phyloP scores from a whole-genome alignment of 768 basidiomycete species.

The Lactifluus rugatus region DNA sequence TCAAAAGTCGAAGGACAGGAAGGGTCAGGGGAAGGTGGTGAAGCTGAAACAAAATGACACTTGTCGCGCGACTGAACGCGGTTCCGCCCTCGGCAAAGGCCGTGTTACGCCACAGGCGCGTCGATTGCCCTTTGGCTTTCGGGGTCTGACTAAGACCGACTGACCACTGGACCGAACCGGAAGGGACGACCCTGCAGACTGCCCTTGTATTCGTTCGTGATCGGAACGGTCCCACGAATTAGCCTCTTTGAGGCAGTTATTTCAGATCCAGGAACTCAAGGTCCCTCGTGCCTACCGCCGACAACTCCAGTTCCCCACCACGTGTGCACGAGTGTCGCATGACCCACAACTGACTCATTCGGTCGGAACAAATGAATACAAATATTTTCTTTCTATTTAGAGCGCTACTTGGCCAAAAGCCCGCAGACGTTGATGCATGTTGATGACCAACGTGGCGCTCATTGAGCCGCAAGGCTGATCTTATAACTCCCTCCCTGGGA shows the following conservation, averaged over 20 bases:
- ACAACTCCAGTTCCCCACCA: constrained; percentile 2
- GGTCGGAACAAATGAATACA: not conserved
- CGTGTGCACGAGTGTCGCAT: constrained; percentile 4
- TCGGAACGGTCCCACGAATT: constrained; percentile 2
- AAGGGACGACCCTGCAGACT: not conserved
- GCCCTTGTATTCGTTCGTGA: not conserved
- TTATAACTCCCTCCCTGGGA: not conserved
- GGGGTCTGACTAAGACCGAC: too few species aligned
- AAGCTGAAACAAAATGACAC: not conserved
- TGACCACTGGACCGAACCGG: not conserved
- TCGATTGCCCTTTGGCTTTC: not conserved
- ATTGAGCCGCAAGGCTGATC: constrained; percentile 5
- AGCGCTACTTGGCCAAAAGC: constrained; percentile 1
- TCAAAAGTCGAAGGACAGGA: not conserved
- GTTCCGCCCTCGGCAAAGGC: not conserved
- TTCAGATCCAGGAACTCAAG: constrained; percentile 14
- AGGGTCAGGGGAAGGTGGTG: not conserved
- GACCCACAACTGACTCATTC: constrained; percentile 5
- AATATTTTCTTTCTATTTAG: not conserved
- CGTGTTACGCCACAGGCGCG: constrained; percentile 13
- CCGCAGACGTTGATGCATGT: not conserved
- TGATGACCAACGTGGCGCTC: constrained; percentile 10
- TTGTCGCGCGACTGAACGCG: not conserved
- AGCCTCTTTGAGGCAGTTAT: constrained; percentile 5
- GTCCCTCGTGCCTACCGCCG: not conserved